phyloP scores from a whole-genome alignment of 106 monocot species.

The Posidonia australis region DNA sequence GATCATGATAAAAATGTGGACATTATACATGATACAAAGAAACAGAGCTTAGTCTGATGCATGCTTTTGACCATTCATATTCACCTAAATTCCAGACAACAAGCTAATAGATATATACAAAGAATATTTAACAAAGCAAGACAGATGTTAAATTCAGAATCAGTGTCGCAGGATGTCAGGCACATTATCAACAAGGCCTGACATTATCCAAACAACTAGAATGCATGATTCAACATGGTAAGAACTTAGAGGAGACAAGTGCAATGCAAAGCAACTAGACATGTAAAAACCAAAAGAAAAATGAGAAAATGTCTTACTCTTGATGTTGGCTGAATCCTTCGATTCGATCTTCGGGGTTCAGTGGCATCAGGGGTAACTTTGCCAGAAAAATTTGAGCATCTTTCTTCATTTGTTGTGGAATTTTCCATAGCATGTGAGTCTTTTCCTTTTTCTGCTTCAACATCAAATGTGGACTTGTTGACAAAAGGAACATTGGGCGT shows the following conservation, averaged over 20 bases:
- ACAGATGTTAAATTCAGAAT: too few relatives aligned
- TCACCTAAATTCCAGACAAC: too few relatives aligned
- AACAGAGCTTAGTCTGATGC: too few relatives aligned
- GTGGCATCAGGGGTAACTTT: constrained; percentile 18
- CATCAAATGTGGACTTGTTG: constrained; percentile 19
- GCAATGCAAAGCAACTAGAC: not conserved
- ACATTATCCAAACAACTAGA: too few relatives aligned
- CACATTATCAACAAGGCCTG: too few relatives aligned
- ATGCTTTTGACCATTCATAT: too few relatives aligned
- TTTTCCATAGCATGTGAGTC: constrained; percentile 21
- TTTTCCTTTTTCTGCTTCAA: constrained; percentile 27
- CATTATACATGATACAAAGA: too few relatives aligned
- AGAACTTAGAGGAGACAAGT: not conserved
- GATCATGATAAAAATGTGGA: too few relatives aligned
- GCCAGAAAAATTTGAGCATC: constrained; percentile 6
- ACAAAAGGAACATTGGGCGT: not conserved
- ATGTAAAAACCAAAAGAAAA: not conserved
- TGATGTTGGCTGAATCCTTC: constrained; percentile 90
- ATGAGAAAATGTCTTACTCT: constrained; percentile 39
- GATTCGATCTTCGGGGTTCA: constrained; percentile 84
- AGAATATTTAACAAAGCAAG: too few relatives aligned
- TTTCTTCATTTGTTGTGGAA: constrained; percentile 15
- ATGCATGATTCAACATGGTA: too few relatives aligned
- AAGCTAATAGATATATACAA: too few relatives aligned
- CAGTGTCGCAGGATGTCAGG: too few relatives aligned